Conservation (phyloP, 768 basidiomycete genomes). For the Xerocomellus dryophilus region DNA sequence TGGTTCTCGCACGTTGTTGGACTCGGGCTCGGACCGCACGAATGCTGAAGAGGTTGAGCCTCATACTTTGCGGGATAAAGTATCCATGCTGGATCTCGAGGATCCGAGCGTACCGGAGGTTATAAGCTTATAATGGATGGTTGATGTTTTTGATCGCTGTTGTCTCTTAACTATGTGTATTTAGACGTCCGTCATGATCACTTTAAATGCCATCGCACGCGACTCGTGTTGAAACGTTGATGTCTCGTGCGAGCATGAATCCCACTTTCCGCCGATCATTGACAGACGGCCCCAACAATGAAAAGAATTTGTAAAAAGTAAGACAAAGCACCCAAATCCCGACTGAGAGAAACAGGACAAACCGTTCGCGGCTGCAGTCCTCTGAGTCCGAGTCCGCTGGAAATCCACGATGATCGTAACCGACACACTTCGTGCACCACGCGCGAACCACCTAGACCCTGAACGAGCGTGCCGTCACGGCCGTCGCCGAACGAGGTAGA, state of each 20-base stretch:
- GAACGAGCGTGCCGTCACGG: background rate
- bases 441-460: background rate
- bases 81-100: slow-evolving; percentile 25
- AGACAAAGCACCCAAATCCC: too few species aligned
- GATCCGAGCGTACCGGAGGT: slow-evolving; percentile 16
- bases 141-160: background rate
- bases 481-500: background rate
- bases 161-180: slow-evolving; percentile 25
- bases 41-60: slow-evolving; percentile 24
- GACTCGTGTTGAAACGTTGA: background rate
- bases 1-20: slow-evolving; percentile 26
- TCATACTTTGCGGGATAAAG: slow-evolving; percentile 28
- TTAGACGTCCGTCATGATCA: slow-evolving; percentile 15
- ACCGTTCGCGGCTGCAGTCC: background rate
- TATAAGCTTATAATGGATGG: slow-evolving; percentile 7
- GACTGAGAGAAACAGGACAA: background rate
- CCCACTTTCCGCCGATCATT: background rate
- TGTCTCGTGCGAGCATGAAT: background rate
- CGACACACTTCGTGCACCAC: slow-evolving; percentile 11
- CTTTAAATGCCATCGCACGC: slow-evolving; percentile 1
- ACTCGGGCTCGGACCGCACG: slow-evolving; percentile 30
- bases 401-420: slow-evolving; percentile 14
- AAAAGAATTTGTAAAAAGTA: background rate
- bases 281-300: background rate
- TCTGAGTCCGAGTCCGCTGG: too few species aligned